Base-by-base conservation (phyloP, 345 rosid genomes). In the Hevea brasiliensis region DNA sequence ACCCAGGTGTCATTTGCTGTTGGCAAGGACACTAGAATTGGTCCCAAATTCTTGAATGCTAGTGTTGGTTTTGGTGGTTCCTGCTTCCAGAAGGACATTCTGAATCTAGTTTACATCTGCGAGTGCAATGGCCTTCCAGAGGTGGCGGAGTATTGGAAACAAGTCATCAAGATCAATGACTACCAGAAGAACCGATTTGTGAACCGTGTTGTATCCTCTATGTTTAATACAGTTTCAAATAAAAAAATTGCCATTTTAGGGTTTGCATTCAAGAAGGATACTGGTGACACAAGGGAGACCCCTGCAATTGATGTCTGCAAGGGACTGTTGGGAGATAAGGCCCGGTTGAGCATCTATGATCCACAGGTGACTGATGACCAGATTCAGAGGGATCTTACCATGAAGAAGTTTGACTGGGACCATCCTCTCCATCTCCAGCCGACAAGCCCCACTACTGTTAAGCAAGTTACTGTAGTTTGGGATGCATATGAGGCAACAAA, bases 361-460 rank as follows among this genome's bases (percentile, higher is more conserved):
- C 97, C 97, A 35, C 98, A 93, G 83, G 98, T 93, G 65, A 84
- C 90, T 0, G 91, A 87, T 80, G 97, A 93, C 51, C 97, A 93
- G 82, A 91, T 93, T 82, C 93, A 88, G 80, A 89, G 95, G 77
- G 98, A 93, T 80, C 90, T 93, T 15, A 83, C 88, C 65, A 89
- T 93, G 98, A 89, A 91, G 61, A 93, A 91, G 70, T 93, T 93
- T 68, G 97, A 89, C 77, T 93, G 95, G 97, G 98, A 93, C 78
- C 98, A 93, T 54, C 98, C 98, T 8, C 80, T 85, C 63, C 98
- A 93, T 81, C 89, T 93, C 72, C 98, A 93, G 83, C 98, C 98
- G 17, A 86, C 87, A 93, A 91, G 97, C 57, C 97, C 95, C 60
- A 77, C 93, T 45, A 81, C 89, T 0, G 91, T 89, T 75, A 89